Evolutionary conservation across 2,329 filamentous ascomycete species (phyloP), one percentile per base, ranked within the genome.

Genomic region (Alternaria brassicae): DNA sequence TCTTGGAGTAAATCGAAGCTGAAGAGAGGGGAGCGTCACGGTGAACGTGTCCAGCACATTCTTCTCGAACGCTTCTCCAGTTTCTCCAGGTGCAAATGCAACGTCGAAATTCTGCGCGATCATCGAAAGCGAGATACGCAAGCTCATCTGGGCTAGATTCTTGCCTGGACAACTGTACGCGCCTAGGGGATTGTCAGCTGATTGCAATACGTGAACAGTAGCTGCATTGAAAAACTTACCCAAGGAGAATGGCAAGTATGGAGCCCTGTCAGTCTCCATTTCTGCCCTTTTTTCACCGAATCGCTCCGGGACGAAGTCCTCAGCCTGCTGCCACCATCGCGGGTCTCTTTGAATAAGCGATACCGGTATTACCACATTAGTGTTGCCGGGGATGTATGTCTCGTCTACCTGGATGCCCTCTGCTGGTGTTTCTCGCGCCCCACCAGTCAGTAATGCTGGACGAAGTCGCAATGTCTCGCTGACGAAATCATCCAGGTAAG

Each of bases 391-490:
- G 23, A 67, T 67, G 10, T 53, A 60, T 13, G 49, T 55, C 7
- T 61, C 53, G 37, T 54, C 64, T 19, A 65, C 62, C 39, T 78
- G 63, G 0, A 79, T 40, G 4, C 77, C 77, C 32, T 73, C 51
- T 1, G 69, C 56, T 7, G 81, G 81, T 1, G 80, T 81, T 6
- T 74, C 65, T 2, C 81, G 77, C 4, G 71, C 70, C 6, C 70
- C 68, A 4, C 77, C 78, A n/a, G 70, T 71, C 2, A 77, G 64
- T 0, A 80, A 54, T 0, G 78, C 71, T 0, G 80, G 78, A n/a
- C 79, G 76, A 9, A 82, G 60, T 0, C 81, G 69, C 45, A 79
- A 68, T 0, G 74, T 75, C 56, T 80, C 78, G 40, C 62, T 74
- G 53, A 74, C 65, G 19, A 70, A 51, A 51, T 77, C 70, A 56